Evolutionary conservation across 192 early-diverging fungal genomes (phyloP), one percentile per base, ranked within the genome.

Genomic region (Dissophora globulifera): DNA sequence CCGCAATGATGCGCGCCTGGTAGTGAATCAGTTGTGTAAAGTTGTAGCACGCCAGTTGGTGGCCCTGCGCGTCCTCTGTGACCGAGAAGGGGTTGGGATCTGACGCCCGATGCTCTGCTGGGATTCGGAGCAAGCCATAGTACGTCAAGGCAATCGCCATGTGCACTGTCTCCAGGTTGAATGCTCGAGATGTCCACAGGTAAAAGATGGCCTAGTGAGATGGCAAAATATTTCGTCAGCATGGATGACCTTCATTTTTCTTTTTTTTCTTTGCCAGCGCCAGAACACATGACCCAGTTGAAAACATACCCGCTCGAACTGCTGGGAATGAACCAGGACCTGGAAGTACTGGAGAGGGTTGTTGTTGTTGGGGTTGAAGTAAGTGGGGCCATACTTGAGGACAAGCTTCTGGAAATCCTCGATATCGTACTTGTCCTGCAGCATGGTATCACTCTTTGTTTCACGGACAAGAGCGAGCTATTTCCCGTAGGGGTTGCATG

Each of bases 131-230:
- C 48, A 93, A 69, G 12, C 96, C 93, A 62, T 90, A 88, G 78
- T 92, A 89, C 2, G 87, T 90, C 72, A 96, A 78, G 1, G 90
- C 84, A 41, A 97, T 87, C 16, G 92, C 94, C 81, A 97, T 91
- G 69, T 98, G 96, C 11, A 98, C 88, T 15, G 94, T 94, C 57
- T 99, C 96, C 9, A 93, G 70, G 15, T 83, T 79, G 69, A 83
- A 91, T 7, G 66, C 78, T 19, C 87, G 88, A 22, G 82, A 67
- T 52, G 86, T 85, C 40, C 82, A 83, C 20, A 96, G 82, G 60
- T 93, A 90, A 42, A 88, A 79, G 20, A 96, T 80, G 10, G 95
- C 96, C 69, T 84, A 41, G 32, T 11, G 57, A 38, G 35, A 9
- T 16, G 2, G 5, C 47, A 26, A 25, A 2, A 5, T 6, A n/a